A percentile compares a stretch with the other conserved stretches of the same genome.
Evolutionary conservation across 164 flowering plant species (phyloP).

Genomic region (Vitis rupestris): DNA sequence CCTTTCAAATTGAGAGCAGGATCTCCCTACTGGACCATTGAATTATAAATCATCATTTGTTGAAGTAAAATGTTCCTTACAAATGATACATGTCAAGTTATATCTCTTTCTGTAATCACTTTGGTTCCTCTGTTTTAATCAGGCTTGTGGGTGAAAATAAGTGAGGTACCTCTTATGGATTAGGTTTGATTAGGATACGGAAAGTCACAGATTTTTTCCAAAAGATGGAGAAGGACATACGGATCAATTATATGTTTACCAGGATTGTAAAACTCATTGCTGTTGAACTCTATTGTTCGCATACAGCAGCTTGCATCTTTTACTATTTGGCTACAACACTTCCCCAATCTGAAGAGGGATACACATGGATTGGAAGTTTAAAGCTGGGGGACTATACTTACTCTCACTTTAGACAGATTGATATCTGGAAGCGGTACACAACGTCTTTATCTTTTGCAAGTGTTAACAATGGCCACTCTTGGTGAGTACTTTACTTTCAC

Average conservation of each 20-base stretch:
- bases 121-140: constrained; percentile 4
- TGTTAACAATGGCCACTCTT: constrained; percentile 72
- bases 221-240: constrained; percentile 63
- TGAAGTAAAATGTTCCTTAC: too few species aligned
- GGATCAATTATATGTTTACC: constrained; percentile 66
- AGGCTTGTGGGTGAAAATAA: constrained; percentile 53
- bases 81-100: too few species aligned
- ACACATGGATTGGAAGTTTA: constrained; percentile 86
- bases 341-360: constrained; percentile 59
- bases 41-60: too few species aligned
- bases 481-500: constrained; percentile 34
- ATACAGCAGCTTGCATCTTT: constrained; percentile 79
- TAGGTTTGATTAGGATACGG: constrained; percentile 44
- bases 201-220: constrained; percentile 53
- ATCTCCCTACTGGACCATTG: too few species aligned
- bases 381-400: constrained; percentile 64
- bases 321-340: constrained; percentile 74
- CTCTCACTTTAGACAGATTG: constrained; percentile 66
- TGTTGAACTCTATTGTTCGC: constrained; percentile 75
- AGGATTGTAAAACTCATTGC: constrained; percentile 61
- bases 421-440: constrained; percentile 59
- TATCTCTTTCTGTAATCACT: background rate
- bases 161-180: constrained; percentile 69
- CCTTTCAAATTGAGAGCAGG: too few species aligned
- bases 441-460: constrained; percentile 63